Conservation (phyloP, 345 rosid genomes). For the Linum usitatissimum region DNA sequence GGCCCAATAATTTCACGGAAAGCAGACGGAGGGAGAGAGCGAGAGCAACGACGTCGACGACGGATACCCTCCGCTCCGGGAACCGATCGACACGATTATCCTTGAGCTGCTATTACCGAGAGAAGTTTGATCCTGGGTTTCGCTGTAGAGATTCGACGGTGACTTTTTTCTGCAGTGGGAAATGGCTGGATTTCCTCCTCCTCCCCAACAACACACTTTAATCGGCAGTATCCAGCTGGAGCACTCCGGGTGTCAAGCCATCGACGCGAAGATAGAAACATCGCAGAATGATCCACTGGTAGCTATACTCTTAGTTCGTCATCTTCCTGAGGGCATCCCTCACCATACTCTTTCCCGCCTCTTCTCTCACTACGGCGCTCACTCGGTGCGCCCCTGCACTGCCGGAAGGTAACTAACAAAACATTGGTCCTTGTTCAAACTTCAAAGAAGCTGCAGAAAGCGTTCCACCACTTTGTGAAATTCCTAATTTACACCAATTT, state of each 20-base stretch:
- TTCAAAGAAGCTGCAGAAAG: not conserved
- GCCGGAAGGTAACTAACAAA: slow-evolving; percentile 38
- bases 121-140: not conserved
- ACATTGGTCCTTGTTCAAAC: not conserved
- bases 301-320: slow-evolving; percentile 47
- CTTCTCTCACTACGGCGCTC: slow-evolving; percentile 79
- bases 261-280: slow-evolving; percentile 1
- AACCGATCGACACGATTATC: too few species aligned
- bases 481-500: not conserved
- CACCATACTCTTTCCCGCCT: slow-evolving; percentile 57
- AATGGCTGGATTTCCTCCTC: slow-evolving; percentile 6
- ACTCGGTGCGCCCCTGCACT: slow-evolving; percentile 66
- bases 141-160: not conserved
- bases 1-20: too few species aligned
- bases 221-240: not conserved
- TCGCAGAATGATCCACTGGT: slow-evolving; percentile 8
- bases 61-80: too few species aligned
- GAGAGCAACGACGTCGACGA: too few species aligned
- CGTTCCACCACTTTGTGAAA: too few species aligned
- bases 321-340: slow-evolving; percentile 84
- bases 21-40: too few species aligned
- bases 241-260: slow-evolving; percentile 9
- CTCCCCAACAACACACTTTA: not conserved
- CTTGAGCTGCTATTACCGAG: not conserved
- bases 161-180: not conserved